A percentile compares a stretch with the other conserved stretches of the same genome.
These are phyloP conservation scores for Penicillium sp. DNA, from an alignment of 2,329 filamentous ascomycete species.

Conservation along the genomic window DNA sequence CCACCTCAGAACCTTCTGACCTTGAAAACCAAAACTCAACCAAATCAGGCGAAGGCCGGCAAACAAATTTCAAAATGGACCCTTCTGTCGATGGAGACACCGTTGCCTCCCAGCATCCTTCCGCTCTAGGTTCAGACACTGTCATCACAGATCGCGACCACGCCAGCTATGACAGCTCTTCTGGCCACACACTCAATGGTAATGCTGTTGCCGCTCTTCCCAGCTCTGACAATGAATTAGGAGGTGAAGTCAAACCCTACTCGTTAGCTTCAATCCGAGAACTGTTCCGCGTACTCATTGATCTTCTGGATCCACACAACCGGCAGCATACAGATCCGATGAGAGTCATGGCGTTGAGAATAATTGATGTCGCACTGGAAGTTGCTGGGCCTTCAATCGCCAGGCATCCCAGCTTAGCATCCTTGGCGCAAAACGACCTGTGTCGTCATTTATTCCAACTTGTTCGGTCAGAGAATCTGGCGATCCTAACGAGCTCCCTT, in stretches of 20 bases:
- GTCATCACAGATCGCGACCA: constrained; percentile 37
- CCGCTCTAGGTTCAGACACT: constrained; percentile 46
- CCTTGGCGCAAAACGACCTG: constrained; percentile 87
- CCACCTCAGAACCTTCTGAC: constrained; percentile 69
- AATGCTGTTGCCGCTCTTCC: constrained; percentile 40
- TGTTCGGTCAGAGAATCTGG: constrained; percentile 94
- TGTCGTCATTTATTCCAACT: constrained; percentile 96
- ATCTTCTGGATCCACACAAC: constrained; percentile 91
- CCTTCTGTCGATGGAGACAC: constrained; percentile 72
- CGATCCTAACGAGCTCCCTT: constrained; percentile 88
- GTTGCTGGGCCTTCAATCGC: constrained; percentile 95
- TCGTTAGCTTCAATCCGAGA: constrained; percentile 93
- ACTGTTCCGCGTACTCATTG: constrained; percentile 89
- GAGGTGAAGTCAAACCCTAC: constrained; percentile 76
- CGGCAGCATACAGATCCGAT: constrained; percentile 91
- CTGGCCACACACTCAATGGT: constrained; percentile 38
- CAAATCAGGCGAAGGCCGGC: constrained; percentile 60
- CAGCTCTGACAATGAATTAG: constrained; percentile 49
- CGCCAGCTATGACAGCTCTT: constrained; percentile 39
- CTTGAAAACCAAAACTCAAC: constrained; percentile 68
- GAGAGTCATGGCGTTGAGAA: constrained; percentile 95
- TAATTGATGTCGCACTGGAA: constrained; percentile 95
- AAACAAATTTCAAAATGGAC: constrained; percentile 82
- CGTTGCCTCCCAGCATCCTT: constrained; percentile 57
- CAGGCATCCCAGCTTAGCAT: constrained; percentile 84